Evolutionary conservation across 2,329 filamentous ascomycete genomes (phyloP), one percentile per base, ranked within the genome.

Genomic region (Xylaria digitata): DNA sequence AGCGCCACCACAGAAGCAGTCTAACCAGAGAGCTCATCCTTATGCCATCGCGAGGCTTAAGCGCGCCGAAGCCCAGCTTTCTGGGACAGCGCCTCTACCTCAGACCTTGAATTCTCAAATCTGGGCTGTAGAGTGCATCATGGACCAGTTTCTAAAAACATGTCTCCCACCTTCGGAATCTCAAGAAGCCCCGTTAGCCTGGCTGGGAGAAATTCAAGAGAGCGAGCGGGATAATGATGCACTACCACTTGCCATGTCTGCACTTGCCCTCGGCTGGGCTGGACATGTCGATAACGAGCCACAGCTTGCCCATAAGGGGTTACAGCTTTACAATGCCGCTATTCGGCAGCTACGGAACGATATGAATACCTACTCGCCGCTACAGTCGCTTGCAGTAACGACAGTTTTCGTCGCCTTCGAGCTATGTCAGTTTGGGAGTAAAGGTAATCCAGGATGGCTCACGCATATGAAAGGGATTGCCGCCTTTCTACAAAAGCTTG

Each of bases 241-340:
- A 4, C 30, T 73, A n/a, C 68, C 70, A 9, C 60, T 72, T 1
- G 71, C 71, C 40, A 70, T 72, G 56, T 70, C 70, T 15, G 71
- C 71, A 5, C 62, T 73, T 13, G 70, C 71, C 34, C 66, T 73
- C 37, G 69, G 71, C 8, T 73, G 70, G 70, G 70, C 71, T 6
- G 71, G 65, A 6, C 66, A 62, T 15, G 61, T 69, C 34, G 40
- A 68, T 15, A 30, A 55, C 13, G 55, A 65, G 30, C 65, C 65
- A 17, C 53, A 57, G 32, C 70, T 73, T 23, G 61, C 68, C 21
- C 54, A 68, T 48, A 67, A 71, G n/a, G 67, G 67, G 3, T 49
- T 73, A 9, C 71, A 71, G 57, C 55, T 73, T 0, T 73, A 73
- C 50, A 68, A 68, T 30, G 67, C 70, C 6, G 70, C 70, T 8